Conservation (phyloP, 2,329 filamentous ascomycete species). For the Hortaea werneckii region DNA sequence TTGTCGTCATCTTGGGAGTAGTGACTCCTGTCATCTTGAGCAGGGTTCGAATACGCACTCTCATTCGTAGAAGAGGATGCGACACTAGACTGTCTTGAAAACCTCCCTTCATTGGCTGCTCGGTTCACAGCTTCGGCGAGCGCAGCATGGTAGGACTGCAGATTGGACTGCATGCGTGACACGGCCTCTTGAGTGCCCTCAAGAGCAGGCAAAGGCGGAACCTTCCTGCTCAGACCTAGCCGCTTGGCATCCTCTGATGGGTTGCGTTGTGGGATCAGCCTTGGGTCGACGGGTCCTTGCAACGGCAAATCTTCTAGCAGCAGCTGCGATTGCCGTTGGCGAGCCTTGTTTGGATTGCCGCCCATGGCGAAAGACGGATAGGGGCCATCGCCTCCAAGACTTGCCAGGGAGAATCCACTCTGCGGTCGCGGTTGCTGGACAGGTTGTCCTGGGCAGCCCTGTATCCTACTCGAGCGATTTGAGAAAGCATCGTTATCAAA, state of each 20-base stretch:
- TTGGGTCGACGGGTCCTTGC: constrained; percentile 16
- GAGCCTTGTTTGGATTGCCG: constrained; percentile 16
- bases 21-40: constrained; percentile 7
- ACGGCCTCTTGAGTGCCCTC: constrained; percentile 19
- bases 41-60: not conserved
- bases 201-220: constrained; percentile 44
- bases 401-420: constrained; percentile 12
- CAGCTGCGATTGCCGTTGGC: constrained; percentile 17
- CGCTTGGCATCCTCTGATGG: constrained; percentile 24
- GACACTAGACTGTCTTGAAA: constrained; percentile 41
- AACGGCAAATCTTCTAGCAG: constrained; percentile 22
- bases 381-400: constrained; percentile 17
- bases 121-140: constrained; percentile 71
- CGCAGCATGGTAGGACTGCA: constrained; percentile 71
- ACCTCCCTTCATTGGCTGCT: constrained; percentile 66
- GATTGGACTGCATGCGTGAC: constrained; percentile 43
- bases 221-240: constrained; percentile 23
- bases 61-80: constrained; percentile 5
- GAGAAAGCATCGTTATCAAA: constrained; percentile 24
- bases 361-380: constrained; percentile 24
- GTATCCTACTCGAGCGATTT: constrained; percentile 4
- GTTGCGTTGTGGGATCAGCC: constrained; percentile 22
- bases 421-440: constrained; percentile 9
- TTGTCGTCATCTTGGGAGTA: constrained; percentile 7
- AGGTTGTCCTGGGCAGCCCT: not conserved